phyloP scores from a whole-genome alignment of 2,329 filamentous ascomycete species.

The Claviceps quebecensis region DNA sequence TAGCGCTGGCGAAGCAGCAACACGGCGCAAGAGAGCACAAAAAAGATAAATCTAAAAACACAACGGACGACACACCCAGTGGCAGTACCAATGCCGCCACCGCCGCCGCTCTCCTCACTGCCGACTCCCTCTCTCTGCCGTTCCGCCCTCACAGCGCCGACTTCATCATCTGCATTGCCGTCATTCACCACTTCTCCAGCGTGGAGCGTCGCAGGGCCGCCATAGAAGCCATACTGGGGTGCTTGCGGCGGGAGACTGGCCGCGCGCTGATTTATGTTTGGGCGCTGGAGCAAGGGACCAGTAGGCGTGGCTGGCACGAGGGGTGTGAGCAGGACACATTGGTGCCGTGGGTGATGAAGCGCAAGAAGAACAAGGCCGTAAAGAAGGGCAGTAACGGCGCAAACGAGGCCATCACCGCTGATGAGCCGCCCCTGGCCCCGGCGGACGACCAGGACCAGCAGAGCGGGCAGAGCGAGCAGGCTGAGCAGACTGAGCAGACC shows the following conservation, averaged over 20 bases:
- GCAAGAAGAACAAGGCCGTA: conserved; percentile 6
- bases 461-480: not conserved
- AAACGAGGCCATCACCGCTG: no score
- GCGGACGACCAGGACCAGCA: not conserved
- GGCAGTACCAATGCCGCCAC: conserved; percentile 32
- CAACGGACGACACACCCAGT: conserved; percentile 7
- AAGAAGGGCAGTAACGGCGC: not conserved
- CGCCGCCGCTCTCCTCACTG: conserved; percentile 44
- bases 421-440: not conserved
- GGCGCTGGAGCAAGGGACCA: conserved; percentile 83
- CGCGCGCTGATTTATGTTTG: conserved; percentile 78
- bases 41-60: not conserved
- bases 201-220: conserved; percentile 56
- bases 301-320: conserved; percentile 79
- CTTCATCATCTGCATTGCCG: conserved; percentile 88
- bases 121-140: conserved; percentile 72
- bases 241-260: conserved; percentile 45
- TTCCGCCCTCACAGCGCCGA: conserved; percentile 51
- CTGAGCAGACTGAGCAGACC: conserved; percentile 30
- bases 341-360: conserved; percentile 77
- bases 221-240: conserved; percentile 55
- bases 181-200: conserved; percentile 86
- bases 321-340: conserved; percentile 78
- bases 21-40: not conserved
- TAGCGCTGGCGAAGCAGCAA: conserved; percentile 28